Evolutionary conservation across 768 basidiomycete genomes (phyloP).

Genomic region (Xanthoconium purpureum): DNA sequence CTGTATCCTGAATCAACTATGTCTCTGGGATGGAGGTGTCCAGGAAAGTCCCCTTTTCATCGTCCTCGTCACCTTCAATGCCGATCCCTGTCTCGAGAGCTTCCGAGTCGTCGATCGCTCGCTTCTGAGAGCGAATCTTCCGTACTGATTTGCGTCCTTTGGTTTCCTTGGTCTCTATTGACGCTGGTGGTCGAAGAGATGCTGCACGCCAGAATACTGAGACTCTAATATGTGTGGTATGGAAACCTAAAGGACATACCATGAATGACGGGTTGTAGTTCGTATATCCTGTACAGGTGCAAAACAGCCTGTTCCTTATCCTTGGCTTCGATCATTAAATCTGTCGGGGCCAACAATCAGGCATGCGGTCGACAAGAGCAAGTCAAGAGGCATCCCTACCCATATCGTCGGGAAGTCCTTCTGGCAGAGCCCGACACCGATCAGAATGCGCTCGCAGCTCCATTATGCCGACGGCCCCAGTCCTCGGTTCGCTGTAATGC

Average conservation of each 20-base stretch:
- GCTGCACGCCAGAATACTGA: constrained; percentile 8
- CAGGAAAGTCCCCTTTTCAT: background rate
- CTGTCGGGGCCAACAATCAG: constrained; percentile 31
- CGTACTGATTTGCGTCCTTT: constrained; percentile 41
- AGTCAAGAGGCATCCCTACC: constrained; percentile 35
- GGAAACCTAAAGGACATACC: constrained; percentile 34
- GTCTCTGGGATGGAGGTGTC: background rate
- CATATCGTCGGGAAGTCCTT: constrained; percentile 64
- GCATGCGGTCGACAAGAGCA: background rate
- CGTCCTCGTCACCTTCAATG: background rate
- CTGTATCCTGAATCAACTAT: background rate
- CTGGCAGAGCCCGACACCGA: constrained; percentile 67
- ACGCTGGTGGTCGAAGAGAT: constrained; percentile 43
- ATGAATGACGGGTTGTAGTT: constrained; percentile 59
- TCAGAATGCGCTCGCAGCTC: constrained; percentile 86
- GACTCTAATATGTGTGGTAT: too few relatives aligned
- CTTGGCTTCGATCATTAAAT: constrained; percentile 93
- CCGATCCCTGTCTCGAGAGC: constrained; percentile 3
- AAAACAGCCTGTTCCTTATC: constrained; percentile 94
- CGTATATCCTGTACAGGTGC: constrained; percentile 77
- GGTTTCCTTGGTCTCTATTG: constrained; percentile 39
- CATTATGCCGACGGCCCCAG: constrained; percentile 79
- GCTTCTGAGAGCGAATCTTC: constrained; percentile 28
- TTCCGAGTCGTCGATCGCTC: constrained; percentile 27
- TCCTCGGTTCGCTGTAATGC: constrained; percentile 87